Conservation (phyloP, 805 yeast species). For the Torulaspora delbrueckii region DNA sequence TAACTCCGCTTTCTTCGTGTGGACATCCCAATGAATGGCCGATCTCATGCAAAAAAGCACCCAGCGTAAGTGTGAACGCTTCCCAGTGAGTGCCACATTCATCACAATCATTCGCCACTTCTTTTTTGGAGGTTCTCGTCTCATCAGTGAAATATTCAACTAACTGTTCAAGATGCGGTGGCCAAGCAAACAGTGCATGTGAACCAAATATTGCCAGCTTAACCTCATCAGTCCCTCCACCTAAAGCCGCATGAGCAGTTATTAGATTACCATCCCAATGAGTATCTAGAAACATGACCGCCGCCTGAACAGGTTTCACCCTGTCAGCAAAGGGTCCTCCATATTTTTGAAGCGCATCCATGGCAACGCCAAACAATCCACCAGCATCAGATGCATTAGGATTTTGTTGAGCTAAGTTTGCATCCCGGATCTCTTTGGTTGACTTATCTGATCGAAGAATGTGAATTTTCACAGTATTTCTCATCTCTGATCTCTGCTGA, state of each 20-base stretch:
- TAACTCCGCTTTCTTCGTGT: slow-evolving; percentile 84
- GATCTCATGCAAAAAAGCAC: slow-evolving; percentile 93
- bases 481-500: slow-evolving; percentile 33
- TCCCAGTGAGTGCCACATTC: slow-evolving; percentile 91
- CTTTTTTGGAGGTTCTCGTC: slow-evolving; percentile 53
- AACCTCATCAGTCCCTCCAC: slow-evolving; percentile 72
- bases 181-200: slow-evolving; percentile 90
- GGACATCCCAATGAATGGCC: slow-evolving; percentile 92
- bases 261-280: slow-evolving; percentile 69
- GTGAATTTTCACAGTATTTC: slow-evolving; percentile 73
- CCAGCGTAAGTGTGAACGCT: slow-evolving; percentile 75
- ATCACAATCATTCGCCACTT: slow-evolving; percentile 87
- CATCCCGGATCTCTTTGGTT: slow-evolving; percentile 65
- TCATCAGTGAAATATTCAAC: slow-evolving; percentile 65
- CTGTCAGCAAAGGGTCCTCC: slow-evolving; percentile 49
- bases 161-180: slow-evolving; percentile 69
- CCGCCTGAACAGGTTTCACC: slow-evolving; percentile 63
- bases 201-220: slow-evolving; percentile 90
- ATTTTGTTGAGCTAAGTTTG: slow-evolving; percentile 85
- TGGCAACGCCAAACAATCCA: slow-evolving; percentile 70
- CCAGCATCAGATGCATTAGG: slow-evolving; percentile 66
- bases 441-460: slow-evolving; percentile 63
- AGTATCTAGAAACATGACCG: slow-evolving; percentile 78
- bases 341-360: slow-evolving; percentile 57
- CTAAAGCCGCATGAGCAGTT: slow-evolving; percentile 87